Percentiles rank a stretch among this genome's conserved stretches.
Conservation (phyloP, 2,329 filamentous ascomycete species). For the Pseudogymnoascus sp. region DNA sequence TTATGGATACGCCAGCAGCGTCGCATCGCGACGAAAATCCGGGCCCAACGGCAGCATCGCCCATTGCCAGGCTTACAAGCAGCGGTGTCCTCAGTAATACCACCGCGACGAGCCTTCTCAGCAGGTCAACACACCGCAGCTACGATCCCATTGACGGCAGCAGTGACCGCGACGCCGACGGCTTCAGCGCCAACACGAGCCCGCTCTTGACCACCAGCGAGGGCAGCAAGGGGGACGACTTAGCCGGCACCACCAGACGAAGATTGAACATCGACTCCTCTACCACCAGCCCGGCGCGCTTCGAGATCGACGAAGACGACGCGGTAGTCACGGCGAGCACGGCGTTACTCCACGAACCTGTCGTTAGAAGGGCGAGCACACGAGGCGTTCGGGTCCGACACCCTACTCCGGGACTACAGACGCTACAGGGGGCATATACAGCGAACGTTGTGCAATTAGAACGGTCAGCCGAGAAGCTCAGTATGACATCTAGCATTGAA, state of each 20-base stretch:
- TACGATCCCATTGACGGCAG: constrained; percentile 1
- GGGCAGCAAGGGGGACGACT: neutral
- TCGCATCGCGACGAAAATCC: constrained; percentile 1
- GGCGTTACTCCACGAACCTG: neutral
- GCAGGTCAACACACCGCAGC: constrained; percentile 1
- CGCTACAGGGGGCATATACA: constrained; percentile 53
- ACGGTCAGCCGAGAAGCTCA: constrained; percentile 66
- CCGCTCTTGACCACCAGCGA: neutral
- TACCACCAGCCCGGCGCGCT: constrained; percentile 12
- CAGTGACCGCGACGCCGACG: neutral
- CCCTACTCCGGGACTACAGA: constrained; percentile 55
- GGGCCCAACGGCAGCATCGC: neutral
- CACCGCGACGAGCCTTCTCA: neutral
- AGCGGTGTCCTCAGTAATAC: neutral
- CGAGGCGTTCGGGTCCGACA: constrained; percentile 37
- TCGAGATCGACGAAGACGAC: neutral
- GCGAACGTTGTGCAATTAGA: constrained; percentile 68
- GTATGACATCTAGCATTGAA: constrained; percentile 65
- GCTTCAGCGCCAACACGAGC: constrained; percentile 2
- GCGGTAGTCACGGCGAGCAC: neutral
- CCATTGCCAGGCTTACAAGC: neutral
- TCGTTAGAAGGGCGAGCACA: constrained; percentile 4
- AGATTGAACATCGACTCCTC: constrained; percentile 14
- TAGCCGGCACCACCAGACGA: neutral
- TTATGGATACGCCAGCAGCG: constrained; percentile 4